A percentile compares a stretch with the other conserved stretches of the same genome.
phyloP scores from a whole-genome alignment of 2,329 filamentous ascomycete species.

The Aspergillus fumigatus region DNA sequence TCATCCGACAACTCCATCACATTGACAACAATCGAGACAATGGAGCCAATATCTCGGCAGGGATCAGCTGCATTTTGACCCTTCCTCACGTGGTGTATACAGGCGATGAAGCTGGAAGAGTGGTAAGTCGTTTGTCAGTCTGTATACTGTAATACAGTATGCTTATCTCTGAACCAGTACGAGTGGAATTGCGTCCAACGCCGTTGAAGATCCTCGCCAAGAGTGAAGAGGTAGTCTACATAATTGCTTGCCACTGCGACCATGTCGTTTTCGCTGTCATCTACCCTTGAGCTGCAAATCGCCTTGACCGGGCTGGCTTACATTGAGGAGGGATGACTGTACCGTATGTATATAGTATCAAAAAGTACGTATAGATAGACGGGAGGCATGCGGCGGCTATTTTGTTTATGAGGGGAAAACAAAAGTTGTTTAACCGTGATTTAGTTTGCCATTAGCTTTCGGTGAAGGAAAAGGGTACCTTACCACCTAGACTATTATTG shows the following conservation, averaged over 20 bases:
- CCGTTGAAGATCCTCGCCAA: conserved; percentile 26
- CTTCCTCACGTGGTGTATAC: conserved; percentile 84
- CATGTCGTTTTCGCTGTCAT: not conserved
- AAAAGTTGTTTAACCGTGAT: not conserved
- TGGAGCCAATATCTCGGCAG: conserved; percentile 52
- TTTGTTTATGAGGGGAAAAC: not conserved
- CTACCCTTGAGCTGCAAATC: not conserved
- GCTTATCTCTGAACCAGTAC: conserved; percentile 36
- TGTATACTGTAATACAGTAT: not conserved
- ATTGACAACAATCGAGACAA: conserved; percentile 63
- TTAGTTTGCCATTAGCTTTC: not conserved
- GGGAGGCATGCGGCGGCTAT: not conserved
- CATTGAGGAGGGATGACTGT: not conserved
- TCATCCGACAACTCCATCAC: conserved; percentile 79
- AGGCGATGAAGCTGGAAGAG: conserved; percentile 86
- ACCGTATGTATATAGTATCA: not conserved
- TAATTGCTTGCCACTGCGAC: not conserved
- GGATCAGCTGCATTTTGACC: conserved; percentile 81
- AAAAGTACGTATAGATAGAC: not conserved
- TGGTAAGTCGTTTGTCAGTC: conserved; percentile 56
- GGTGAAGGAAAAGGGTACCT: not conserved
- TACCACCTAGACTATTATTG: not conserved
- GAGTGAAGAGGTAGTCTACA: not conserved
- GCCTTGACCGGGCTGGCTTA: not conserved
- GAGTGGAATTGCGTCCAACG: conserved; percentile 56